Conservation (phyloP, 2,329 filamentous ascomycete species). For the Claviceps purpurea region DNA sequence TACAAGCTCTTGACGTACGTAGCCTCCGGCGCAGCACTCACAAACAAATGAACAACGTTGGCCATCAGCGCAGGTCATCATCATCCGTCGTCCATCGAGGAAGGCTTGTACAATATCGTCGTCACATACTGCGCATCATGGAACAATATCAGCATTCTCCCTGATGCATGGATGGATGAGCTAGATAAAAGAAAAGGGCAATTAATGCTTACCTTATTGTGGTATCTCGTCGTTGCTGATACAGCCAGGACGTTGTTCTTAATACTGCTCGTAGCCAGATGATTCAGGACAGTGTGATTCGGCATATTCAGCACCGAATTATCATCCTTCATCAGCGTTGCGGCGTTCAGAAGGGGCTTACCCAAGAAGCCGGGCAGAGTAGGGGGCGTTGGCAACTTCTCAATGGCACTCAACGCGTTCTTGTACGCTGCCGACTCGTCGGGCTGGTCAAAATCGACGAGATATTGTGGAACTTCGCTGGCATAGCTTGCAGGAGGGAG, state of each 20-base stretch:
- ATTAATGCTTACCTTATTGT: conserved; percentile 58
- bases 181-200: too few species aligned
- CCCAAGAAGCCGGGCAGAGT: conserved; percentile 79
- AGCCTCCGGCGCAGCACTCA: background rate
- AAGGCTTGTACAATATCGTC: conserved; percentile 94
- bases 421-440: conserved; percentile 66
- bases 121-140: conserved; percentile 64
- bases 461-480: conserved; percentile 65
- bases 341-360: conserved; percentile 88
- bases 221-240: conserved; percentile 94
- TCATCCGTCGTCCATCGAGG: conserved; percentile 38
- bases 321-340: conserved; percentile 89
- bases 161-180: too few species aligned
- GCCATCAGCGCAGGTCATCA: background rate
- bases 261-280: conserved; percentile 93
- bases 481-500: conserved; percentile 50
- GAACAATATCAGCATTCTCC: background rate
- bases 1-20: background rate
- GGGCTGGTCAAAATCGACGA: conserved; percentile 73
- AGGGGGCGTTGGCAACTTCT: conserved; percentile 71
- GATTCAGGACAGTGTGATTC: conserved; percentile 93
- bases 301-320: conserved; percentile 94
- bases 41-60: background rate
- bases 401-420: conserved; percentile 59
- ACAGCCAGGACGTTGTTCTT: conserved; percentile 92